Evolutionary conservation across 805 yeast species (phyloP).

Genomic region (Torulaspora delbrueckii): DNA sequence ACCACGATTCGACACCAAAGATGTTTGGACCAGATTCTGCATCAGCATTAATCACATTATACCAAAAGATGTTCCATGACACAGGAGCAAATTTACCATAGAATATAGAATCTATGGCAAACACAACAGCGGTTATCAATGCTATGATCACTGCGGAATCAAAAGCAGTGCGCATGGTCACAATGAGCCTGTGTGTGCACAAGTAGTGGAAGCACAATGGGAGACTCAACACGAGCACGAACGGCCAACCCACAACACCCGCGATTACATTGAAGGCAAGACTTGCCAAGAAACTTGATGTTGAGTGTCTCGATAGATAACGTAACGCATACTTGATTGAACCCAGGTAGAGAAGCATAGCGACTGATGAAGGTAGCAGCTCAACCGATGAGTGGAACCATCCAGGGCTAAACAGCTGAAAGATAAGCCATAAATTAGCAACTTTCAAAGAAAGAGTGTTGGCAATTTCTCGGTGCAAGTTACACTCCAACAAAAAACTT

Average conservation of each 20-base stretch:
- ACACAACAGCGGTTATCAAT: constrained; percentile 16
- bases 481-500: constrained; percentile 43
- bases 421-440: constrained; percentile 59
- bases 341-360: constrained; percentile 46
- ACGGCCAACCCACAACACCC: constrained; percentile 90
- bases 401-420: constrained; percentile 65
- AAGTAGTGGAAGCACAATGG: constrained; percentile 50
- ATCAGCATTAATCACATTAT: constrained; percentile 68
- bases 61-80: constrained; percentile 74
- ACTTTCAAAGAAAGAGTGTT: constrained; percentile 26
- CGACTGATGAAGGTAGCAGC: constrained; percentile 77
- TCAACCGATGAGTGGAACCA: constrained; percentile 85
- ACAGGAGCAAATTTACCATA: constrained; percentile 62
- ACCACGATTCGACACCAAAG: constrained; percentile 79
- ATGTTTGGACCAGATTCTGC: constrained; percentile 79
- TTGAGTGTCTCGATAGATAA: constrained; percentile 26
- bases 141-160: constrained; percentile 24
- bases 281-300: constrained; percentile 24
- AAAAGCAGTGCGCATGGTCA: constrained; percentile 27
- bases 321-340: constrained; percentile 27
- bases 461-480: constrained; percentile 25
- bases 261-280: constrained; percentile 45
- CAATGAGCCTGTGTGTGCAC: constrained; percentile 24
- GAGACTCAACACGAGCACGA: constrained; percentile 56
- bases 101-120: constrained; percentile 52